Evolutionary conservation across 352 stramenopile genomes (phyloP).

Genomic region (Phytophthora europaea): DNA sequence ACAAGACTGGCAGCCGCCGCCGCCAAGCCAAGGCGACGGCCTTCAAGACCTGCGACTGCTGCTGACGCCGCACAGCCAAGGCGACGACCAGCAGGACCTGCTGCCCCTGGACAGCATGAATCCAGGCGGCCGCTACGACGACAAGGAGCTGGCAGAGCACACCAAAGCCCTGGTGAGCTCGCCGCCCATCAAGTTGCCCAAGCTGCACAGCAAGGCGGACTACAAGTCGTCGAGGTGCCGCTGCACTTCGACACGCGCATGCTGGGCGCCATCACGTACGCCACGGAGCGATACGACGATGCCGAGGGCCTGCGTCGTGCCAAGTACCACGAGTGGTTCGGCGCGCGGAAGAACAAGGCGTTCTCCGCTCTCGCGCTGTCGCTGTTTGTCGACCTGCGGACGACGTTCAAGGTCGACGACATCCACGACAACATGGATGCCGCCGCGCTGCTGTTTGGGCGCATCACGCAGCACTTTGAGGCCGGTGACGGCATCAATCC

Average conservation of each 20-base stretch:
- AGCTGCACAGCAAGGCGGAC: neutral
- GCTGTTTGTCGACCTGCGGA: neutral
- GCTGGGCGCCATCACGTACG: conserved; percentile 10
- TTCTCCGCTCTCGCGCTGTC: conserved; percentile 2
- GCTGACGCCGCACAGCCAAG: too few relatives aligned
- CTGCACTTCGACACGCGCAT: conserved; percentile 4
- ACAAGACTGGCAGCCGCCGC: neutral
- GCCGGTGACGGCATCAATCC: neutral
- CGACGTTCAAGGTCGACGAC: neutral
- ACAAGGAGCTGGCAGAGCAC: neutral
- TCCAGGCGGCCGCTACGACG: neutral
- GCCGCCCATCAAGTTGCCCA: neutral
- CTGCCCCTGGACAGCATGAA: neutral
- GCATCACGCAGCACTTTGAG: neutral
- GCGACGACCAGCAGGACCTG: neutral
- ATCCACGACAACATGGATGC: neutral
- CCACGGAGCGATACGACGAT: neutral
- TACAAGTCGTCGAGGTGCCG: conserved; percentile 7
- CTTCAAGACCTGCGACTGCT: neutral
- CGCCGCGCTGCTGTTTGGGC: neutral
- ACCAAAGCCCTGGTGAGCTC: neutral
- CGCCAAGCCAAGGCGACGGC: neutral
- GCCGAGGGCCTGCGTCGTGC: neutral
- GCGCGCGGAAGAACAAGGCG: conserved; percentile 8
- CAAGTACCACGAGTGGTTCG: conserved; percentile 10